Percentiles rank a stretch among this genome's conserved stretches.
Conservation (phyloP, 495 filamentous ascomycete genomes). For the Aspergillus affinis region DNA sequence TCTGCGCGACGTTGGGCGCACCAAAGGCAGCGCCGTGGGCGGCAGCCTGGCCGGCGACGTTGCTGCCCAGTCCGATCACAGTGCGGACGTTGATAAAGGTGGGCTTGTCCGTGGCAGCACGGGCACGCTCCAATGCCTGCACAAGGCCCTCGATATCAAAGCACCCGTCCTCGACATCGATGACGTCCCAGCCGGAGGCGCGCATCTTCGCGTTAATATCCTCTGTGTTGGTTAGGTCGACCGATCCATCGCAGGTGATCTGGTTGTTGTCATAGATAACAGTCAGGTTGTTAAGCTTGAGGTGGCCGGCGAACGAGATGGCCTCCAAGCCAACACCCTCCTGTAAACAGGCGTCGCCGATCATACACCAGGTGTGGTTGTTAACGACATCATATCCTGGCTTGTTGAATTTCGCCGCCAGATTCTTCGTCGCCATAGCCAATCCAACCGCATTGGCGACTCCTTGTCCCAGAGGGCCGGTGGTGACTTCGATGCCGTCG, state of each 20-base stretch:
- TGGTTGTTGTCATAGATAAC: constrained; percentile 63
- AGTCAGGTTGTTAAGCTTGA: constrained; percentile 53
- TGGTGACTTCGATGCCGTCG: constrained; percentile 62
- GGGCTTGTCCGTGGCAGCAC: constrained; percentile 46
- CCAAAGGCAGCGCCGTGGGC: constrained; percentile 56
- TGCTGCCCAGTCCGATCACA: constrained; percentile 54
- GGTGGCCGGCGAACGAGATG: constrained; percentile 55
- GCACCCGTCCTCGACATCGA: constrained; percentile 54
- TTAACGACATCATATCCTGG: constrained; percentile 48
- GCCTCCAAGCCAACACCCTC: constrained; percentile 62
- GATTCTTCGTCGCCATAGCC: constrained; percentile 58
- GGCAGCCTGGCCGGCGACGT: constrained; percentile 46
- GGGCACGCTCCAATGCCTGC: constrained; percentile 44
- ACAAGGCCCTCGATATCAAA: constrained; percentile 54
- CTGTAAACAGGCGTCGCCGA: constrained; percentile 59
- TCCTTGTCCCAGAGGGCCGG: constrained; percentile 60
- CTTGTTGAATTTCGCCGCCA: constrained; percentile 53
- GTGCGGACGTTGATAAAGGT: constrained; percentile 61
- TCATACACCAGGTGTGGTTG: constrained; percentile 56
- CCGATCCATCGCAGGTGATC: constrained; percentile 55
- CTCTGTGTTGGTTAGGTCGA: constrained; percentile 56
- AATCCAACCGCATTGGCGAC: constrained; percentile 60
- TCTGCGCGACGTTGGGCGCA: constrained; percentile 41
- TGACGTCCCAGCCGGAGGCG: constrained; percentile 57
- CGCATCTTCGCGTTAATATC: constrained; percentile 60